A percentile compares a stretch with the other conserved stretches of the same genome.
These are phyloP conservation scores for Microthyrium microscopicum DNA, from an alignment of 2,329 filamentous ascomycete genomes.

Conservation along the genomic window DNA sequence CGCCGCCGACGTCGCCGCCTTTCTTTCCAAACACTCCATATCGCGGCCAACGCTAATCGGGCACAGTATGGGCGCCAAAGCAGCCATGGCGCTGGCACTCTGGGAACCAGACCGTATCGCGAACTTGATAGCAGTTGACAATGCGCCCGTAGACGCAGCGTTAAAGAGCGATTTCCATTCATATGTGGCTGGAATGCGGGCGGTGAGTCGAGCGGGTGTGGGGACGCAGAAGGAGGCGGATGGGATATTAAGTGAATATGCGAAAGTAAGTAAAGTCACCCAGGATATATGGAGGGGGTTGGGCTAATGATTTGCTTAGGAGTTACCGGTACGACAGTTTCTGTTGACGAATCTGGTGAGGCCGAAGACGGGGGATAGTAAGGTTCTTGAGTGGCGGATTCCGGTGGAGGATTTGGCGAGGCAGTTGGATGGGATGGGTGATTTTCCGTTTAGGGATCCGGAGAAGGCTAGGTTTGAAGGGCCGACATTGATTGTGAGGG, in stretches of 20 bases:
- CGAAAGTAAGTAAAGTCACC: constrained; percentile 33
- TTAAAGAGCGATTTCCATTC: constrained; percentile 58
- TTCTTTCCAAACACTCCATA: constrained; percentile 58
- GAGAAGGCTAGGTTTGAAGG: constrained; percentile 53
- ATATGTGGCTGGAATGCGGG: constrained; percentile 73
- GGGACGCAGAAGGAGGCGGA: constrained; percentile 64
- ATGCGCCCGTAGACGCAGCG: constrained; percentile 69
- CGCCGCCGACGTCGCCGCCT: constrained; percentile 66
- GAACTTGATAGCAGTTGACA: constrained; percentile 72
- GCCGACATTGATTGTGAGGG: constrained; percentile 64
- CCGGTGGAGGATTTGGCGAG: constrained; percentile 55
- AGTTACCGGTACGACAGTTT: constrained; percentile 71
- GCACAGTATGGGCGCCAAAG: constrained; percentile 94
- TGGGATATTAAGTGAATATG: constrained; percentile 57
- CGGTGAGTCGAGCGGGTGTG: constrained; percentile 53
- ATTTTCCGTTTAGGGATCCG: constrained; percentile 74
- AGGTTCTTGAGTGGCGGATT: constrained; percentile 56
- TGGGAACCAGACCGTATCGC: constrained; percentile 48
- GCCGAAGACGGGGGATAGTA: constrained; percentile 24
- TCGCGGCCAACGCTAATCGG: constrained; percentile 63
- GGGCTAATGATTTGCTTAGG: constrained; percentile 21
- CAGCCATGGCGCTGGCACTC: constrained; percentile 75
- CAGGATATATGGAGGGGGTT: neutral
- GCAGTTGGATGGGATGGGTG: constrained; percentile 58
- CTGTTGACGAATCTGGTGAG: constrained; percentile 68